phyloP scores from a whole-genome alignment of 2,329 filamentous ascomycete genomes.

The Trichoderma simmonsii region DNA sequence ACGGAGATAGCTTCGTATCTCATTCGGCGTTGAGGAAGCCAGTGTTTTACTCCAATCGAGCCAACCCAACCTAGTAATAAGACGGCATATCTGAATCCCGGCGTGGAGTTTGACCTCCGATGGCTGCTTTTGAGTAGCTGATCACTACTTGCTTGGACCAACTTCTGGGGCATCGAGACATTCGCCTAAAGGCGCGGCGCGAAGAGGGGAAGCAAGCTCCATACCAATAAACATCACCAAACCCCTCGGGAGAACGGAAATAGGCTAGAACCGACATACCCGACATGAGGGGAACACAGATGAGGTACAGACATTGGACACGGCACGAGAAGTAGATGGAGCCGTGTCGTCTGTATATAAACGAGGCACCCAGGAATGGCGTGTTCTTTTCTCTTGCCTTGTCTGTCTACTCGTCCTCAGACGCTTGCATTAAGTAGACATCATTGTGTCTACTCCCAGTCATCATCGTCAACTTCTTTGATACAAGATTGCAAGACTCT shows the following conservation, averaged over 20 bases:
- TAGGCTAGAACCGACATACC: background rate
- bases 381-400: background rate
- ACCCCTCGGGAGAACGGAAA: constrained; percentile 8
- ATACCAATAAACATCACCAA: background rate
- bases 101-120: background rate
- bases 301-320: background rate
- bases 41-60: background rate
- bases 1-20: background rate
- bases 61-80: background rate
- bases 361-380: background rate
- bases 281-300: background rate
- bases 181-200: background rate
- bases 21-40: background rate
- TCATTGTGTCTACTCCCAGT: background rate
- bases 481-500: background rate
- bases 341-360: constrained; percentile 6
- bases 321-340: background rate
- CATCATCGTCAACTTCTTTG: background rate
- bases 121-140: background rate
- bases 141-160: background rate
- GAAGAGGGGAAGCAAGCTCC: background rate
- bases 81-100: background rate
- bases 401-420: background rate
- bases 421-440: background rate
- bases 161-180: background rate